Percentiles rank a stretch among this genome's conserved stretches.
These are phyloP conservation scores for Linum usitatissimum DNA, from an alignment of 345 rosid species.

Conservation along the genomic window DNA sequence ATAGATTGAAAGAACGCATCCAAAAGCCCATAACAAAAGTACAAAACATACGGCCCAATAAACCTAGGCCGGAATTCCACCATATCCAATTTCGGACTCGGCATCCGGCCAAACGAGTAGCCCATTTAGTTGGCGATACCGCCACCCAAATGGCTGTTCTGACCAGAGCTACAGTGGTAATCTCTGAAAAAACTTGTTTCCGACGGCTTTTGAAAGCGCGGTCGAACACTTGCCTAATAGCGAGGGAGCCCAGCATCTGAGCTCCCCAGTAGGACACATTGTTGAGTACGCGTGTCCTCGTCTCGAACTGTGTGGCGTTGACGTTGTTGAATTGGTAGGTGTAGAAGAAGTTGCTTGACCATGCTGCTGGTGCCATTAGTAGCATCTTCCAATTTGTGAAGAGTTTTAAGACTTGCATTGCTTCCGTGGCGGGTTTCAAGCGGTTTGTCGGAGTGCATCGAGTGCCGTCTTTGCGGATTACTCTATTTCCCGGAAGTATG, in stretches of 20 bases:
- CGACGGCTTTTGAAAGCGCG: conserved; percentile 63
- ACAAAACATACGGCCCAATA: conserved; percentile 64
- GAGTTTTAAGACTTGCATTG: conserved; percentile 34
- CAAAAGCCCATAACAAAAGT: conserved; percentile 66
- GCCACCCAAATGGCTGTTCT: conserved; percentile 71
- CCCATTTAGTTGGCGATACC: conserved; percentile 61
- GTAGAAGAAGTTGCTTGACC: conserved; percentile 88
- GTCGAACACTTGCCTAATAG: conserved; percentile 32
- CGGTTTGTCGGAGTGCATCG: conserved; percentile 33
- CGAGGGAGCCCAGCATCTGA: conserved; percentile 67
- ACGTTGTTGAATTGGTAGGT: conserved; percentile 79
- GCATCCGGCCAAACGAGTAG: conserved; percentile 29
- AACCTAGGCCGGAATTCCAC: conserved; percentile 47
- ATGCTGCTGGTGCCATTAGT: conserved; percentile 63
- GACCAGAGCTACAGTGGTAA: conserved; percentile 43
- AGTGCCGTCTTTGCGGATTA: conserved; percentile 41
- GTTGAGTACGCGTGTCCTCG: conserved; percentile 78
- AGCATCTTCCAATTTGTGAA: conserved; percentile 65
- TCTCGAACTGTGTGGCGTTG: conserved; percentile 43
- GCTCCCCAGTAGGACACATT: conserved; percentile 93
- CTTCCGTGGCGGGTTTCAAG: conserved; percentile 30
- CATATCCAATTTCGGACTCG: conserved; percentile 44
- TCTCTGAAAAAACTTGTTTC: conserved; percentile 59
- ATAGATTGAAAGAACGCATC: conserved; percentile 84
- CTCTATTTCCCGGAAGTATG: conserved; percentile 33